phyloP scores from a whole-genome alignment of 495 filamentous ascomycete species.

The Aspergillus avenaceus region DNA sequence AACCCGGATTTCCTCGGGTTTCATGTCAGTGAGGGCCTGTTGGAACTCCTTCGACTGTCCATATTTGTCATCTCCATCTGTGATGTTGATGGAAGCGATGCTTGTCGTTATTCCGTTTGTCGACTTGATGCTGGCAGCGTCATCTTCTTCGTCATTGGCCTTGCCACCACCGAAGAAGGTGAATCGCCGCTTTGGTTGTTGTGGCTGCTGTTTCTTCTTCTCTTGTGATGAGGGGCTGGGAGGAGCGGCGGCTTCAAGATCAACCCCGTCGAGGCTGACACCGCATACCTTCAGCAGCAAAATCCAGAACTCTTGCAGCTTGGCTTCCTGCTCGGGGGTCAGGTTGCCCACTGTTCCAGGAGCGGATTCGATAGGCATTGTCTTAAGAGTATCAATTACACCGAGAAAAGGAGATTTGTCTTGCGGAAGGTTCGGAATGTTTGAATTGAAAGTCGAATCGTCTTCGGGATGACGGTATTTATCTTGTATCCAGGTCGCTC shows the following conservation, averaged over 20 bases:
- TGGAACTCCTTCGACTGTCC: constrained; percentile 84
- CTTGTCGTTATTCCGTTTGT: constrained; percentile 29
- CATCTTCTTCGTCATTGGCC: constrained; percentile 53
- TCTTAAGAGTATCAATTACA: constrained; percentile 38
- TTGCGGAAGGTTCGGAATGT: constrained; percentile 2
- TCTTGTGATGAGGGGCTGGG: constrained; percentile 17
- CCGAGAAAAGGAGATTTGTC: constrained; percentile 30
- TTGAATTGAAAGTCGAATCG: constrained; percentile 3
- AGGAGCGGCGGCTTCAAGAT: constrained; percentile 22
- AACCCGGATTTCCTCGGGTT: constrained; percentile 72
- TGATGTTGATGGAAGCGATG: constrained; percentile 29
- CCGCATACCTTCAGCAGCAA: constrained; percentile 76
- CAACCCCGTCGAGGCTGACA: constrained; percentile 41
- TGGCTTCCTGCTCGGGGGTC: constrained; percentile 82
- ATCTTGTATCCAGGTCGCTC: constrained; percentile 34
- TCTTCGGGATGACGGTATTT: constrained; percentile 22
- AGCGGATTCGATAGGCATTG: constrained; percentile 41
- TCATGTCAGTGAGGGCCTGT: constrained; percentile 67
- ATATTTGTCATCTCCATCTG: constrained; percentile 83
- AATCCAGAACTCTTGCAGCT: constrained; percentile 83
- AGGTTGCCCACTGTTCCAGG: constrained; percentile 84
- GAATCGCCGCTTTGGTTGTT: constrained; percentile 62
- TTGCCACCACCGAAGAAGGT: constrained; percentile 54
- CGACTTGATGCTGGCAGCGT: constrained; percentile 28
- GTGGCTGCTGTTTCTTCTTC: constrained; percentile 72